Percentiles rank a stretch among this genome's conserved stretches.
phyloP scores from a whole-genome alignment of 164 flowering plant species.

The Akebia trifoliata region DNA sequence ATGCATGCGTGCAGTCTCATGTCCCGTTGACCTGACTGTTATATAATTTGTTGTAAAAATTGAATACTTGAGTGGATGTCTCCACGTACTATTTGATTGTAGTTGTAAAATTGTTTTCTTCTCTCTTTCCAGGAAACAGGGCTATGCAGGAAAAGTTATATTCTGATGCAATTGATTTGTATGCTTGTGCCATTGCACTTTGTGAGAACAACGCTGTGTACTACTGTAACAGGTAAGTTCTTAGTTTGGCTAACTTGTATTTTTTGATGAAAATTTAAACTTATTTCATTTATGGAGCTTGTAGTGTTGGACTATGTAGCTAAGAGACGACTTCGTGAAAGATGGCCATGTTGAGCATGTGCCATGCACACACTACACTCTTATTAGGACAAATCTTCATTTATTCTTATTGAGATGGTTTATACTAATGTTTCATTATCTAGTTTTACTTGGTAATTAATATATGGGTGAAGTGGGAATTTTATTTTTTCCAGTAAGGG shows the following conservation, averaged over 20 bases:
- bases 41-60: background rate
- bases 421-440: no score
- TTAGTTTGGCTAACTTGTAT: background rate
- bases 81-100: no score
- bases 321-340: background rate
- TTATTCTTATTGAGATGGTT: no score
- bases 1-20: background rate
- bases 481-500: no score
- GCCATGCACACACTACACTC: background rate
- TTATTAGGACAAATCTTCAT: background rate
- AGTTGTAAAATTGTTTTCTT: background rate
- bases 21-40: background rate
- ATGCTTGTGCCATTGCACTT: conserved; percentile 74
- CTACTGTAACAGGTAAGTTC: conserved; percentile 88
- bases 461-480: no score
- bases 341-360: background rate
- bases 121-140: conserved; percentile 57
- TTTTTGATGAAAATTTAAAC: background rate
- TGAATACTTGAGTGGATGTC: background rate
- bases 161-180: conserved; percentile 74
- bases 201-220: conserved; percentile 76
- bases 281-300: background rate
- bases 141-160: conserved; percentile 72
- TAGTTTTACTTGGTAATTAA: no score
- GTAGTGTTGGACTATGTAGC: background rate